Percentiles rank a stretch among this genome's conserved stretches.
Evolutionary conservation across 1,284 basidiomycete genomes (phyloP).

Genomic region (Microbotryomycetes sp.): DNA sequence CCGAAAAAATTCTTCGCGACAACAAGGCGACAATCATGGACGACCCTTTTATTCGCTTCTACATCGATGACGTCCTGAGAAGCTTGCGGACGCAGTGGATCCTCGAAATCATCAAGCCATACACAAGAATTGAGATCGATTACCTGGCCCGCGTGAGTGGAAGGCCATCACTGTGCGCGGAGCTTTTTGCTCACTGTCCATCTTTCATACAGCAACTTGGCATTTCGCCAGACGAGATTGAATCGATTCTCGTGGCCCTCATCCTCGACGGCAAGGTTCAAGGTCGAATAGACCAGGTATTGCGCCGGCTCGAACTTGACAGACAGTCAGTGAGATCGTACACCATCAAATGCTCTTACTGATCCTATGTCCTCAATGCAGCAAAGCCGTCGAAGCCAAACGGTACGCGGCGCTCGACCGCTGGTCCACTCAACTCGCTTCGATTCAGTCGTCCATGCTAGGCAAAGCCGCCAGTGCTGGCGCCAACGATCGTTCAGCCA

Average conservation of each 20-base stretch:
- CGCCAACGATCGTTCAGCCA: not conserved
- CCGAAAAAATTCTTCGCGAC: conserved; percentile 88
- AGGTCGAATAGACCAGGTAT: conserved; percentile 91
- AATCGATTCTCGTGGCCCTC: conserved; percentile 83
- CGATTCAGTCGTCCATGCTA: conserved; percentile 61
- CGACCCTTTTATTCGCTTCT: conserved; percentile 82
- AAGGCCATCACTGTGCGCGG: not conserved
- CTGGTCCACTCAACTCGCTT: conserved; percentile 69
- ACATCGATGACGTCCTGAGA: conserved; percentile 90
- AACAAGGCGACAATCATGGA: conserved; percentile 92
- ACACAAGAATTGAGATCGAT: conserved; percentile 81
- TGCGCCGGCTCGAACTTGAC: conserved; percentile 82
- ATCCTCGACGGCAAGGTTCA: conserved; percentile 93
- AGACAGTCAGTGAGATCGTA: conserved; percentile 67
- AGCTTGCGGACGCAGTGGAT: conserved; percentile 92
- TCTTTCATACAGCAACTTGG: conserved; percentile 70
- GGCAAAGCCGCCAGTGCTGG: conserved; percentile 47
- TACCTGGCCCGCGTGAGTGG: conserved; percentile 73
- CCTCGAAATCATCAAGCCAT: conserved; percentile 95
- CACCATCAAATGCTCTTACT: no score
- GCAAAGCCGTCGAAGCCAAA: conserved; percentile 72
- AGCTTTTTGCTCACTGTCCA: not conserved
- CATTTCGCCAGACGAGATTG: conserved; percentile 76
- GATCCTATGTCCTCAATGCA: conserved; percentile 40
- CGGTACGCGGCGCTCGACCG: conserved; percentile 71